A percentile compares a stretch with the other conserved stretches of the same genome.
Conservation (phyloP, 73 alveolate genomes). For the Blepharisma stoltei region DNA sequence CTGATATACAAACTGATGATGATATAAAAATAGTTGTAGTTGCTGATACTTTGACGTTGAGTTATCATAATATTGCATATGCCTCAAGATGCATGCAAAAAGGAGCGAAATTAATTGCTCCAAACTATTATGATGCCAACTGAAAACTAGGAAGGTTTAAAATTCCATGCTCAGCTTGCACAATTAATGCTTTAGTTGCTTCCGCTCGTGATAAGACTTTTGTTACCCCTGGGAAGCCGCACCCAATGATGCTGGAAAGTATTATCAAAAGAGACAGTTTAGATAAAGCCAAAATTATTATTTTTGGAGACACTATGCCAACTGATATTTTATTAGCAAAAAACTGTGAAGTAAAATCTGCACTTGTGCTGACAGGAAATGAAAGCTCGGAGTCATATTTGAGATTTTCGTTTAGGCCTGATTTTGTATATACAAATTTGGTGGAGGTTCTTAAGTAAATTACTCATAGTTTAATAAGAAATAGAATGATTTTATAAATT, state of each 20-base stretch:
- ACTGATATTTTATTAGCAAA: conserved; percentile 17
- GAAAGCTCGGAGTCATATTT: no score
- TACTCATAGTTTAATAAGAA: no score
- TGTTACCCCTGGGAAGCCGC: no score
- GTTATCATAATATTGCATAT: neutral
- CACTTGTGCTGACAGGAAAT: neutral
- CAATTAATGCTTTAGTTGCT: no score
- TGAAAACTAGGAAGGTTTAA: neutral
- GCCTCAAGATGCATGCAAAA: neutral
- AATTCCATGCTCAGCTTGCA: neutral
- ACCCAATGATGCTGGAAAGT: no score
- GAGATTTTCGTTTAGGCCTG: no score
- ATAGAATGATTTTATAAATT: no score
- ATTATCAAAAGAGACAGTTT: no score
- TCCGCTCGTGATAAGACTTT: no score
- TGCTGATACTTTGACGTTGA: neutral
- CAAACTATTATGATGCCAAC: neutral
- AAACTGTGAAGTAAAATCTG: neutral
- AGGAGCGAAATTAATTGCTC: neutral
- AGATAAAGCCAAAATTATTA: neutral
- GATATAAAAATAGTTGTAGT: neutral
- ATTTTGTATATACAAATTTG: no score
- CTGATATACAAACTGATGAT: neutral
- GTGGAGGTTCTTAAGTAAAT: no score
- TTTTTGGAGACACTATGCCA: conserved; percentile 15